Conservation (phyloP, 2,329 filamentous ascomycete genomes). For the Talaromyces pinophilus region DNA sequence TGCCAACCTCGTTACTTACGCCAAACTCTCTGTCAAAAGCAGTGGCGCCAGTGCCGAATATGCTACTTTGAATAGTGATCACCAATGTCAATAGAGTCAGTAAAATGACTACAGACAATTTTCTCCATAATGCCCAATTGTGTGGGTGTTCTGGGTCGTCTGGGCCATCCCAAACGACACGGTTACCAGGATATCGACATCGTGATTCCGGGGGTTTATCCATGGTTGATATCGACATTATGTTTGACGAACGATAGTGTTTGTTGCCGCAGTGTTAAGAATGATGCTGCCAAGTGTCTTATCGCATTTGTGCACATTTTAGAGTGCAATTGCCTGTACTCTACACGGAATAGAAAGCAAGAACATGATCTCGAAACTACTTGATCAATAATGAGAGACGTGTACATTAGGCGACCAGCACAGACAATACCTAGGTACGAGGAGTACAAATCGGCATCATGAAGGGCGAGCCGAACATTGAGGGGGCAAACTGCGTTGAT, state of each 20-base stretch:
- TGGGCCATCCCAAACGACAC: background rate
- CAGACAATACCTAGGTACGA: background rate
- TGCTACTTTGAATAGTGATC: background rate
- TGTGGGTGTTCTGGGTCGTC: background rate
- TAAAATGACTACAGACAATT: background rate
- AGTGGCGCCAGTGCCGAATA: background rate
- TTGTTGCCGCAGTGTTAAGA: background rate
- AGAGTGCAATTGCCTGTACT: background rate
- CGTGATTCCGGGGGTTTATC: background rate
- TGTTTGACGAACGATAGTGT: background rate
- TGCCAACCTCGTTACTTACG: background rate
- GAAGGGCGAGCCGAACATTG: background rate
- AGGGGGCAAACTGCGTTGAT: background rate
- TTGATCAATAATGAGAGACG: background rate
- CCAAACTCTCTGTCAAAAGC: background rate
- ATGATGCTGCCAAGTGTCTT: background rate
- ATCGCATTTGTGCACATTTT: background rate
- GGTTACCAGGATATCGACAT: background rate
- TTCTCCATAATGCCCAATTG: background rate
- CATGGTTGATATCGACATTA: background rate
- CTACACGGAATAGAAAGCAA: background rate
- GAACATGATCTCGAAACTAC: background rate
- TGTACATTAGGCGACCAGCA: background rate
- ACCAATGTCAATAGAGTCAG: background rate
- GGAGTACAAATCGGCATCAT: background rate